Evolutionary conservation across 2,329 filamentous ascomycete genomes (phyloP).

Genomic region (Tolypocladium amazonense): DNA sequence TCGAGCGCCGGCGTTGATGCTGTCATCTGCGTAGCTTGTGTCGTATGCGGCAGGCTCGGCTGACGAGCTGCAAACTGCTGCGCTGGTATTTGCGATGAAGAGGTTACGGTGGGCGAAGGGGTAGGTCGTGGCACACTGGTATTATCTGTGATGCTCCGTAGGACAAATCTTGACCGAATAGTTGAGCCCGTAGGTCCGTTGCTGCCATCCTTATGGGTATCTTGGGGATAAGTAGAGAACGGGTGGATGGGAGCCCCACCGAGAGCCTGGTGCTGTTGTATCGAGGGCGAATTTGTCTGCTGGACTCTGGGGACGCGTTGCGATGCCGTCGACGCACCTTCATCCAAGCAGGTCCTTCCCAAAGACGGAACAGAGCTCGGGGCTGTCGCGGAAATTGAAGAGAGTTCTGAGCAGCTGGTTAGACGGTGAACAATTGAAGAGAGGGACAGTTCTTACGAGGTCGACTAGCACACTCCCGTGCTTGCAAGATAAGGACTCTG

Average conservation of each 20-base stretch:
- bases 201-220: not conserved
- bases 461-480: not conserved
- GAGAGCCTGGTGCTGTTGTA: not conserved
- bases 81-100: not conserved
- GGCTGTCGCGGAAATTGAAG: not conserved
- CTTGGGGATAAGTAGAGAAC: not conserved
- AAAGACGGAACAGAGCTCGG: not conserved
- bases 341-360: not conserved
- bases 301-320: not conserved
- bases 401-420: not conserved
- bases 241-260: not conserved
- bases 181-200: not conserved
- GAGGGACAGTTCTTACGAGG: not conserved
- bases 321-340: not conserved
- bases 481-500: not conserved
- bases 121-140: not conserved
- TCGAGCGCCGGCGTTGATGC: not conserved
- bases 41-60: not conserved
- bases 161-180: not conserved
- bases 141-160: not conserved
- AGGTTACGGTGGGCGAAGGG: not conserved
- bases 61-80: not conserved
- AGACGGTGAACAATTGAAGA: not conserved
- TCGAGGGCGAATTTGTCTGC: not conserved
- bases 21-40: not conserved